phyloP scores from a whole-genome alignment of 805 yeast genomes.

The Wickerhamiella galacta region DNA sequence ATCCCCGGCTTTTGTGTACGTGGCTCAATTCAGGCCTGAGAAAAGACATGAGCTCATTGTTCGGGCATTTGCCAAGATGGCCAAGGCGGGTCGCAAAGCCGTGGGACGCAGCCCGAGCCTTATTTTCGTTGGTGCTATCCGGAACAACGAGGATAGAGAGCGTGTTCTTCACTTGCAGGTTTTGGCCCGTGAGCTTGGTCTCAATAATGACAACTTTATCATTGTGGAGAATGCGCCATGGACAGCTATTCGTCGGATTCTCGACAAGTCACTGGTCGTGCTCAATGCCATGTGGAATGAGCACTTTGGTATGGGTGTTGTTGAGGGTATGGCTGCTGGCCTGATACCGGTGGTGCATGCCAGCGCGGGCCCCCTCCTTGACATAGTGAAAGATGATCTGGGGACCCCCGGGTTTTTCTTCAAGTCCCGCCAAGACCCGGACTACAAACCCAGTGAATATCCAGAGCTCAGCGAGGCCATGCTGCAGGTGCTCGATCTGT shows the following conservation, averaged over 20 bases:
- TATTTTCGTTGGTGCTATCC: conserved; percentile 68
- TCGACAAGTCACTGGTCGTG: conserved; percentile 51
- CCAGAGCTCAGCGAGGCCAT: conserved; percentile 38
- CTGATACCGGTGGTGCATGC: conserved; percentile 82
- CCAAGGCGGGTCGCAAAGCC: conserved; percentile 6
- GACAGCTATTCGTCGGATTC: conserved; percentile 36
- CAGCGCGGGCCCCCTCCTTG: conserved; percentile 85
- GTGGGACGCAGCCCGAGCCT: conserved; percentile 32
- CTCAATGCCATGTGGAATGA: conserved; percentile 98
- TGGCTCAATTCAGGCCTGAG: conserved; percentile 93
- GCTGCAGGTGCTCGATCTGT: conserved; percentile 25
- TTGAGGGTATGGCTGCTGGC: conserved; percentile 78
- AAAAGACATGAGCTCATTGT: conserved; percentile 70
- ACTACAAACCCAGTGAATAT: conserved; percentile 27
- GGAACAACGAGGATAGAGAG: conserved; percentile 47
- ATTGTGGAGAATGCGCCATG: conserved; percentile 65
- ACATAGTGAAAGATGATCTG: conserved; percentile 48
- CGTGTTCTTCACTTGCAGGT: conserved; percentile 36
- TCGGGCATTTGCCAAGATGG: conserved; percentile 43
- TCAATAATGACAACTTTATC: conserved; percentile 28
- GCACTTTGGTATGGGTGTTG: conserved; percentile 95
- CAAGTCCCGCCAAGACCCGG: conserved; percentile 56
- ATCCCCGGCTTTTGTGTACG: conserved; percentile 27
- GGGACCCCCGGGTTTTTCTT: conserved; percentile 65
- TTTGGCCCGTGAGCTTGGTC: conserved; percentile 28